phyloP scores from a whole-genome alignment of 495 filamentous ascomycete genomes.

The Penicillium macrosclerotiorum region DNA sequence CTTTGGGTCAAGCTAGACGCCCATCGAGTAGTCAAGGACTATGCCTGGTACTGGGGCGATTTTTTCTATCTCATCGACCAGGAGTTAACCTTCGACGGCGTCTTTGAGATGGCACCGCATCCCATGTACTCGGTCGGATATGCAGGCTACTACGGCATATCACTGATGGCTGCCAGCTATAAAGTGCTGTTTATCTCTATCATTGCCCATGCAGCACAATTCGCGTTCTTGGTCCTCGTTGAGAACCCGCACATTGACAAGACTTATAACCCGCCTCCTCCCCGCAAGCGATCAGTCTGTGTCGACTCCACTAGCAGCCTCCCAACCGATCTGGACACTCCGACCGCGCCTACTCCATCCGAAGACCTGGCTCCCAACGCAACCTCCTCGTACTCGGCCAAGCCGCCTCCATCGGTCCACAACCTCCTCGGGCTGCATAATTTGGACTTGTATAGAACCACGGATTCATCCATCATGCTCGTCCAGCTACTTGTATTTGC shows the following conservation, averaged over 20 bases:
- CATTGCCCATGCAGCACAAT: conserved; percentile 89
- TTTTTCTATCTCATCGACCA: conserved; percentile 99
- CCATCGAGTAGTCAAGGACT: conserved; percentile 98
- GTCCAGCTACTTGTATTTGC: conserved; percentile 69
- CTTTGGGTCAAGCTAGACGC: conserved; percentile 98
- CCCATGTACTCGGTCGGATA: conserved; percentile 99
- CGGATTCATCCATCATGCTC: conserved; percentile 76
- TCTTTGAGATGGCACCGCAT: conserved; percentile 98
- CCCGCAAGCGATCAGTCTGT: conserved; percentile 56
- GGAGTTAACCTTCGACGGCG: conserved; percentile 95
- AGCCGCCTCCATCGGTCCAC: conserved; percentile 66
- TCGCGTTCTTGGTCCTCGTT: conserved; percentile 82
- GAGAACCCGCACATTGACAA: conserved; percentile 99
- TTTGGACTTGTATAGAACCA: conserved; percentile 81
- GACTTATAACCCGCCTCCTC: conserved; percentile 88
- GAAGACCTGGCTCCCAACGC: conserved; percentile 41
- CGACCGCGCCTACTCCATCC: conserved; percentile 35
- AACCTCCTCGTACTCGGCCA: conserved; percentile 34
- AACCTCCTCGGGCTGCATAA: conserved; percentile 78
- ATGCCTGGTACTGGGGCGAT: conserved; percentile 99
- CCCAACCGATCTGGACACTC: conserved; percentile 31
- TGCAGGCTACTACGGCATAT: conserved; percentile 97
- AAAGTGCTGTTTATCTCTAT: conserved; percentile 95
- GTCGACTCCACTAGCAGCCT: conserved; percentile 37
- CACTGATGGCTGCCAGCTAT: conserved; percentile 97